Evolutionary conservation across 352 stramenopile species (phyloP).

Genomic region (Phytophthora sp.): DNA sequence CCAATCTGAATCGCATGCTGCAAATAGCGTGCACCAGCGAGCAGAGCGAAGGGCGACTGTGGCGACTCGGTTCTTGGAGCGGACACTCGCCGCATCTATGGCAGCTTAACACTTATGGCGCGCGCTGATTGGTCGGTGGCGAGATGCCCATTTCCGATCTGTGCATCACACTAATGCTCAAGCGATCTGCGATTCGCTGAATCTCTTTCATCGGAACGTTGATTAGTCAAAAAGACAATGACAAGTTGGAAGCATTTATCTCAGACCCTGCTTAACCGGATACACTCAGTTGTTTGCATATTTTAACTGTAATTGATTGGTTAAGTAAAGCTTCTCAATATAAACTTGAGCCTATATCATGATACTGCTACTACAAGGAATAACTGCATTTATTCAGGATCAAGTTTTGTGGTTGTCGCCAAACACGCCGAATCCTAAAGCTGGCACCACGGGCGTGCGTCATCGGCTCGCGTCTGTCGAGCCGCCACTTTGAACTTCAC

Average conservation of each 20-base stretch:
- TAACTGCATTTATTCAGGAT: no score
- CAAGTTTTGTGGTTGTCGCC: no score
- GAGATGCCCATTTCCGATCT: neutral
- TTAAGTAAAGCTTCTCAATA: no score
- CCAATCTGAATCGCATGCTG: constrained; percentile 18
- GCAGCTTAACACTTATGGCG: constrained; percentile 38
- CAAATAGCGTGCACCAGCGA: constrained; percentile 14
- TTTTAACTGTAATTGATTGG: no score
- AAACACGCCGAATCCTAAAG: constrained; percentile 29
- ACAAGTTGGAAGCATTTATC: no score
- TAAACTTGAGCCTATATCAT: no score
- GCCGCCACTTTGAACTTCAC: constrained; percentile 34
- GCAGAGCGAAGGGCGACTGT: constrained; percentile 17
- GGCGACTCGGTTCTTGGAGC: constrained; percentile 13
- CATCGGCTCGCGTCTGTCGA: constrained; percentile 13
- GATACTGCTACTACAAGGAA: no score
- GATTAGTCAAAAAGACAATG: no score
- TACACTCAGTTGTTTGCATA: no score
- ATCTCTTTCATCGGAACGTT: no score
- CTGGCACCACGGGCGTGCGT: constrained; percentile 1
- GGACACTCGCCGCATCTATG: constrained; percentile 12
- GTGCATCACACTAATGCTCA: constrained; percentile 21
- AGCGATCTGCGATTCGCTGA: no score
- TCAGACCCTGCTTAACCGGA: no score
- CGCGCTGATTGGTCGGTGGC: constrained; percentile 6